A percentile compares a stretch with the other conserved stretches of the same genome.
Conservation (phyloP, 2,329 filamentous ascomycete genomes). For the Bimuria novae-zelandiae region DNA sequence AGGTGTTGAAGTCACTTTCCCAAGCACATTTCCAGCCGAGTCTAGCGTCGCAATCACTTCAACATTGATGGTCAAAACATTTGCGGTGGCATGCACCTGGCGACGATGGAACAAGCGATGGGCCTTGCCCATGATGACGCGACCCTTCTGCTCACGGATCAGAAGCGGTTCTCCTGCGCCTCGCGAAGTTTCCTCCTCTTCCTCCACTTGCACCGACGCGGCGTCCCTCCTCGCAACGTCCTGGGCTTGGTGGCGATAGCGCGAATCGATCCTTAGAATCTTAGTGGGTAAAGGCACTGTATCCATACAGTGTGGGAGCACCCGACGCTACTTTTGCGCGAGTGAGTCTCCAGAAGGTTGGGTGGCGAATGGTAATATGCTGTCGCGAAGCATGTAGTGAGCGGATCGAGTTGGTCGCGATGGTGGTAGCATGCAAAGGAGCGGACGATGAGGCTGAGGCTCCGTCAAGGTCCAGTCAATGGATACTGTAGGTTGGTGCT, state of each 20-base stretch:
- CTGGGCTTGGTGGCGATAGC: constrained; percentile 27
- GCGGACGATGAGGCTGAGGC: constrained; percentile 36
- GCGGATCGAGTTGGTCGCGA: constrained; percentile 30
- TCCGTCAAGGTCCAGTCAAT: constrained; percentile 43
- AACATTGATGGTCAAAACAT: constrained; percentile 35
- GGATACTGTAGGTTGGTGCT: constrained; percentile 28
- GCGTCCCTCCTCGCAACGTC: constrained; percentile 15
- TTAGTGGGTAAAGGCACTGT: constrained; percentile 20
- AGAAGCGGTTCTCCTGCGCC: constrained; percentile 22
- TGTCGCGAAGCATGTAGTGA: constrained; percentile 36
- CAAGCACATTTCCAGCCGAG: constrained; percentile 32
- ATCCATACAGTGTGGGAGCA: constrained; percentile 36
- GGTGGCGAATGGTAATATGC: constrained; percentile 25
- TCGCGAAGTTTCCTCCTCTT: constrained; percentile 17
- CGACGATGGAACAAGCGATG: constrained; percentile 44
- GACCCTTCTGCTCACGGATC: constrained; percentile 25
- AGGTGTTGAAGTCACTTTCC: constrained; percentile 30
- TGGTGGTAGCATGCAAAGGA: constrained; percentile 33
- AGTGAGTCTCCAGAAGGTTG: constrained; percentile 22
- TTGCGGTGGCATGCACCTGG: constrained; percentile 20
- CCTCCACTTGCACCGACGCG: constrained; percentile 18
- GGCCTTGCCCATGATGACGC: constrained; percentile 33
- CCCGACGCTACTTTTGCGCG: constrained; percentile 22
- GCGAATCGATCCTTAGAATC: constrained; percentile 31
- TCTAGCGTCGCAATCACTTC: constrained; percentile 39